Evolutionary conservation across 495 filamentous ascomycete genomes (phyloP), one percentile per base, ranked within the genome.

Genomic region (Aspergillus haitiensis): DNA sequence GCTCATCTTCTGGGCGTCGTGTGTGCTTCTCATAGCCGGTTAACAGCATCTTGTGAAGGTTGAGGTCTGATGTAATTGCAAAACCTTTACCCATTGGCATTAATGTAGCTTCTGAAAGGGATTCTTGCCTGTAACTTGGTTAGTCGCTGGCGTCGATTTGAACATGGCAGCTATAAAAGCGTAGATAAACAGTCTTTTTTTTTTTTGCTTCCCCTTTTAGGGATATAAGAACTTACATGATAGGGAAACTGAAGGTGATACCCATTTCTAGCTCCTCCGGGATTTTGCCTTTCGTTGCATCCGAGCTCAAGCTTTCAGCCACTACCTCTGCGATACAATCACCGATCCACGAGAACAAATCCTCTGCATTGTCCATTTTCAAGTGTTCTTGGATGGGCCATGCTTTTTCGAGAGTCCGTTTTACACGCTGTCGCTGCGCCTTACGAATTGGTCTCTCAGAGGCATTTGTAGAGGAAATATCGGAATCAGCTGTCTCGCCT

Each of bases 1-100:
- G 67, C 50, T 78, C 78, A 60, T 80, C 77, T 35, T 73, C 72
- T 15, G 73, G 72, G 35, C 77, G 75, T 33, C 71, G 69, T 18
- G 79, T 76, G 62, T 84, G 82, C 37, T 80, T 81, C 55, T 86
- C 83, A 65, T 93, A 93, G 1, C 89, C 90, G 42, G 76, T 72
- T 2, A 84, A 67, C 11, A 95, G 77, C 58, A 90, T 86, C 15
- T 83, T 81, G 9, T 83, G 86, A 12, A 95, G 83, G 62, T 93
- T 84, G 27, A 91, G 77, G 42, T 88, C 82, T 2, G 85, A 85
- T 0, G 83, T 86, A 46, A 93, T 88, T 33, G 88, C 85, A 62
- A 93, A 95, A 21, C 91, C 91, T 74, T 95, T 93, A 33, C 91
- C 91, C 90, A 93, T 93, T 6, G 87, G 82, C 87, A 92, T 91